phyloP scores from a whole-genome alignment of 2,329 filamentous ascomycete genomes.

The Tricladium varicosporioides region DNA sequence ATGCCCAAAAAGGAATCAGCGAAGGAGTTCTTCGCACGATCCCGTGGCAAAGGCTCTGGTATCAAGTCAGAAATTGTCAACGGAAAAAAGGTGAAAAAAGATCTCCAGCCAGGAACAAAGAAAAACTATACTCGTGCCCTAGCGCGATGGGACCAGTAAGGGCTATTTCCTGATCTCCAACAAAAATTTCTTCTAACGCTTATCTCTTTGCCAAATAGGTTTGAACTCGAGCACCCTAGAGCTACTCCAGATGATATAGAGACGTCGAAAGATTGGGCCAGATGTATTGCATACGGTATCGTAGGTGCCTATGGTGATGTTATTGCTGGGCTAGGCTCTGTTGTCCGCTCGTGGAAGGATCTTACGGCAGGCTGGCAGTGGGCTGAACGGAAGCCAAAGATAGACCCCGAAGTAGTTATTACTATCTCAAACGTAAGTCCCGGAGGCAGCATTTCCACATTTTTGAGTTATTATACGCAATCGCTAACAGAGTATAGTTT shows the following conservation, averaged over 20 bases:
- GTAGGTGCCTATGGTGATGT: not conserved
- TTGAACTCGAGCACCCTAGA: not conserved
- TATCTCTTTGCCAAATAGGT: not conserved
- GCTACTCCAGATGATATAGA: not conserved
- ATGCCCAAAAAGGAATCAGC: constrained; percentile 13
- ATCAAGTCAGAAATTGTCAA: constrained; percentile 17
- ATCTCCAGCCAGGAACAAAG: constrained; percentile 10
- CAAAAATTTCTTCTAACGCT: constrained; percentile 40
- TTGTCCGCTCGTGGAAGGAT: not conserved
- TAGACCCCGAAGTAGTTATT: constrained; percentile 8
- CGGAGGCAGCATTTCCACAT: constrained; percentile 1
- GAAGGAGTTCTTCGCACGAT: constrained; percentile 15
- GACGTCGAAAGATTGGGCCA: not conserved
- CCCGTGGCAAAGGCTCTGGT: constrained; percentile 14
- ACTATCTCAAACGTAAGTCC: constrained; percentile 4
- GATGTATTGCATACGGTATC: not conserved
- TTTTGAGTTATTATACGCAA: constrained; percentile 4
- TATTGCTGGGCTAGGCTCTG: not conserved
- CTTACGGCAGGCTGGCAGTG: not conserved
- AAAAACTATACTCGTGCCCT: constrained; percentile 16
- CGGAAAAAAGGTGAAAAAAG: constrained; percentile 15
- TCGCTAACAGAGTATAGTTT: constrained; percentile 14
- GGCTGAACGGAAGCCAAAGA: constrained; percentile 1
- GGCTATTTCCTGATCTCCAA: constrained; percentile 5
- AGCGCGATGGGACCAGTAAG: constrained; percentile 2